phyloP scores from a whole-genome alignment of 2,329 filamentous ascomycete species.

The Cladosporium sp. region DNA sequence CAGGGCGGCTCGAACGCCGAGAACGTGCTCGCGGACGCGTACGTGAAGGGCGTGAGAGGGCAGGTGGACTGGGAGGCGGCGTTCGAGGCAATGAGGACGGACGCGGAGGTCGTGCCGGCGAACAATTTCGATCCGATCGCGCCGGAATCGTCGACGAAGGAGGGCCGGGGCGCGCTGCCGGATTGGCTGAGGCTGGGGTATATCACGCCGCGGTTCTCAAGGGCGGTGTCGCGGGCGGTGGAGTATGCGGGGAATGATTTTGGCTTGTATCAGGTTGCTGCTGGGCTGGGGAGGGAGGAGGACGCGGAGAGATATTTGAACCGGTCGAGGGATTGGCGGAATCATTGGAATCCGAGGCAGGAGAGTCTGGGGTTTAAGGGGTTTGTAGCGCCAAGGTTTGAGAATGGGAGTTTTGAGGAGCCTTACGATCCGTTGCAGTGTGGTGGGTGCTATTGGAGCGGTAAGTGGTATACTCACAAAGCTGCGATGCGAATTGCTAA shows the following conservation, averaged over 20 bases:
- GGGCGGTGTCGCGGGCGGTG: constrained; percentile 58
- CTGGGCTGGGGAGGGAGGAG: constrained; percentile 45
- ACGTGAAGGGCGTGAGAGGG: constrained; percentile 60
- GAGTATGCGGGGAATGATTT: constrained; percentile 69
- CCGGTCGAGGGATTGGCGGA: constrained; percentile 62
- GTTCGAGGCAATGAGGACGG: constrained; percentile 57
- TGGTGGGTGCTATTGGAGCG: constrained; percentile 61
- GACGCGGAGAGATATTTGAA: constrained; percentile 55
- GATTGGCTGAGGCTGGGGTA: constrained; percentile 62
- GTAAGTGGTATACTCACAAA: constrained; percentile 36
- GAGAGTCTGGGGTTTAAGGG: constrained; percentile 55
- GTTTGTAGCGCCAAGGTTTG: constrained; percentile 58
- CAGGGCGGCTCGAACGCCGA: constrained; percentile 67
- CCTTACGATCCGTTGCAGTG: constrained; percentile 47
- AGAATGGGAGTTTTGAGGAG: constrained; percentile 40
- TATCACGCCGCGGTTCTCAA: constrained; percentile 54
- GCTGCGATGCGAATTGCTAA: no score
- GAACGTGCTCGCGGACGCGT: constrained; percentile 67
- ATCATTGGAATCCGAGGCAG: constrained; percentile 60
- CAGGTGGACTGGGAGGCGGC: constrained; percentile 58
- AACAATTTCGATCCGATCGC: constrained; percentile 52
- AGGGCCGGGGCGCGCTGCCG: constrained; percentile 61
- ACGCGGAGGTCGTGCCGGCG: constrained; percentile 60
- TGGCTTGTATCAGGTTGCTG: constrained; percentile 57
- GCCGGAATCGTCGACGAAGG: constrained; percentile 55